Conservation (phyloP, 2,329 filamentous ascomycete species). For the Penicillium sp. region DNA sequence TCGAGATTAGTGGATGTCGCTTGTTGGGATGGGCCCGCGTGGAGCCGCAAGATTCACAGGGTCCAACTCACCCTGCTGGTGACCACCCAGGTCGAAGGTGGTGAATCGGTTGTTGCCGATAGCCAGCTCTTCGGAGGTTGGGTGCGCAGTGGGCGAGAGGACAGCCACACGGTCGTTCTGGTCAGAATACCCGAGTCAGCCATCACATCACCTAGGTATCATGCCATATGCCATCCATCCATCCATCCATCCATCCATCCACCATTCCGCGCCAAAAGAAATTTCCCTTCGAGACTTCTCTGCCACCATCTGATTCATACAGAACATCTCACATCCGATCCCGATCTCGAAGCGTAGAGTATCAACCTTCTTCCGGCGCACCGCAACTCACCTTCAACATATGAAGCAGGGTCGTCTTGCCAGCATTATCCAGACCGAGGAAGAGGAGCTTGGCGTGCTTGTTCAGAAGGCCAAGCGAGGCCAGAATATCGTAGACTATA, state of each 20-base stretch:
- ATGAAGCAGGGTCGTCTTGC: conserved; percentile 89
- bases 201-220: conserved; percentile 4
- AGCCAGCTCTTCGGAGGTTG: conserved; percentile 86
- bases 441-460: conserved; percentile 96
- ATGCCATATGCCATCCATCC: conserved; percentile 1
- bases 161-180: conserved; percentile 92
- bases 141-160: conserved; percentile 85
- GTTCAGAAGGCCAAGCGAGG: conserved; percentile 83
- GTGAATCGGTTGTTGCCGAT: conserved; percentile 94
- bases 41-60: background rate
- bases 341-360: no score
- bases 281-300: no score
- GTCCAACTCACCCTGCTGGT: conserved; percentile 70
- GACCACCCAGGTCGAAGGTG: conserved; percentile 88
- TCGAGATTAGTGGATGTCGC: conserved; percentile 1
- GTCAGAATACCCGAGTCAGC: conserved; percentile 7
- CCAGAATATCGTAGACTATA: conserved; percentile 83
- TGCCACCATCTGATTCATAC: no score
- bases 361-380: background rate
- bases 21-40: background rate
- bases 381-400: conserved; percentile 77
- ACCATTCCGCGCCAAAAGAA: no score
- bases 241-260: no score
- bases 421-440: conserved; percentile 88
- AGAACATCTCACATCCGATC: no score